Evolutionary conservation across 495 filamentous ascomycete species (phyloP).

Genomic region (Xylaria palmicola): DNA sequence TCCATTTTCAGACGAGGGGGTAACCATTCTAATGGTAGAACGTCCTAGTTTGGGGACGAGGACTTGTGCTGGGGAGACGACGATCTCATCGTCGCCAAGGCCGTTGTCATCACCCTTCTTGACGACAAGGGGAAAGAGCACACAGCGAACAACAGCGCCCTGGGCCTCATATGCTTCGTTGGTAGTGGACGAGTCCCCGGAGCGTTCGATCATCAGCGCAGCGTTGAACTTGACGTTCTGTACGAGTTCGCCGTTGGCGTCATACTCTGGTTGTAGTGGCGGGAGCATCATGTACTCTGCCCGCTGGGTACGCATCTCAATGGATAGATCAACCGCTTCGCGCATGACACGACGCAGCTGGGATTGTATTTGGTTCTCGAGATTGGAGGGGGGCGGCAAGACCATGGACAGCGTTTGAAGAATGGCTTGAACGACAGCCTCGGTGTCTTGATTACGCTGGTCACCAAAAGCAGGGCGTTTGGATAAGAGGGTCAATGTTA

Average conservation of each 20-base stretch:
- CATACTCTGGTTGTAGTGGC: conserved; percentile 91
- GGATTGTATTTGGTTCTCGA: conserved; percentile 69
- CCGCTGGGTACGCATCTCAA: conserved; percentile 95
- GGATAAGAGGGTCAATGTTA: conserved; percentile 84
- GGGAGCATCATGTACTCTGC: conserved; percentile 98
- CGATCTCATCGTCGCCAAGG: conserved; percentile 83
- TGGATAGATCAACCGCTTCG: conserved; percentile 78
- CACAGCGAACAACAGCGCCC: conserved; percentile 77
- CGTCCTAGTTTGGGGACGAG: conserved; percentile 54
- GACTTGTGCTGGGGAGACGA: conserved; percentile 91
- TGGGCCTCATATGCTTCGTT: conserved; percentile 76
- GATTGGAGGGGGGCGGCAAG: conserved; percentile 75
- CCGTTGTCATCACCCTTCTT: conserved; percentile 89
- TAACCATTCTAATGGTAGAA: conserved; percentile 26
- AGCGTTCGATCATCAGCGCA: conserved; percentile 88
- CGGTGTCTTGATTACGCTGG: conserved; percentile 80
- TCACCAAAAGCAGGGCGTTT: conserved; percentile 68
- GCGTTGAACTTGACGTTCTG: conserved; percentile 86
- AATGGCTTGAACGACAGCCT: conserved; percentile 84
- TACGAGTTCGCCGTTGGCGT: conserved; percentile 82
- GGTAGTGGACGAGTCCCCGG: conserved; percentile 50
- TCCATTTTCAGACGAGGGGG: conserved; percentile 31
- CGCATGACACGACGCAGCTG: conserved; percentile 81
- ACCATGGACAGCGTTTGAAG: conserved; percentile 73
- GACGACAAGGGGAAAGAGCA: conserved; percentile 91